Percentiles rank a stretch among this genome's conserved stretches.
Evolutionary conservation across 2,329 filamentous ascomycete species (phyloP).

Genomic region (Daldinia sp.): DNA sequence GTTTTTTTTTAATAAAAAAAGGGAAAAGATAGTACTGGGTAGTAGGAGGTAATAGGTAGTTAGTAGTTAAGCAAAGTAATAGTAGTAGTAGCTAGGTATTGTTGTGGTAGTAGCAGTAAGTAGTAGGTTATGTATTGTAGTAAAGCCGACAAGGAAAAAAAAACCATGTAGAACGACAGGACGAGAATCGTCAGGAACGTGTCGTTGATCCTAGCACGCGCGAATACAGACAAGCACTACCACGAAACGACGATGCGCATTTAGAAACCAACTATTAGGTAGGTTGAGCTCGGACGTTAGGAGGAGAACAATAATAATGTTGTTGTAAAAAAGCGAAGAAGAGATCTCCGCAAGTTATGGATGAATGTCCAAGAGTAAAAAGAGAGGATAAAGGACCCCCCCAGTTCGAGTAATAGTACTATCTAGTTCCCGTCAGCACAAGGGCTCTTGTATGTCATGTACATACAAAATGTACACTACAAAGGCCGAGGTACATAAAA

Average conservation of each 20-base stretch:
- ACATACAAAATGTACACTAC: neutral
- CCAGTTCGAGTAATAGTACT: conserved; percentile 20
- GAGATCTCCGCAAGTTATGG: conserved; percentile 23
- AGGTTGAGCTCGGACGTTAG: conserved; percentile 4
- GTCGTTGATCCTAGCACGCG: conserved; percentile 24
- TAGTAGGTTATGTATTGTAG: no score
- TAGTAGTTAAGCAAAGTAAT: conserved; percentile 4
- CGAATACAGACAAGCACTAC: conserved; percentile 21
- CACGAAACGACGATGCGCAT: conserved; percentile 24
- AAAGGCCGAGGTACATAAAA: neutral
- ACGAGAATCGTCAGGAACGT: conserved; percentile 24
- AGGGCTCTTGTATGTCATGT: conserved; percentile 8
- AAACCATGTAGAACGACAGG: conserved; percentile 21
- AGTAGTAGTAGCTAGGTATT: neutral
- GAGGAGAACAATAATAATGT: conserved; percentile 9
- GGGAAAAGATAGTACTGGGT: neutral
- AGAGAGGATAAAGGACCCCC: conserved; percentile 22
- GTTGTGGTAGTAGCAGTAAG: conserved; percentile 2
- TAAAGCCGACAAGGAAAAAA: conserved; percentile 13
- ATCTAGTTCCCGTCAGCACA: conserved; percentile 30
- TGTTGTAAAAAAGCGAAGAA: conserved; percentile 24
- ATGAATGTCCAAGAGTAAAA: conserved; percentile 17
- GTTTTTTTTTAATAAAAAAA: neutral
- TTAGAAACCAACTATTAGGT: neutral
- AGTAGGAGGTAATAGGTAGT: neutral